A percentile compares a stretch with the other conserved stretches of the same genome.
Conservation (phyloP, 257 asterid species). For the Solanum chilense region DNA sequence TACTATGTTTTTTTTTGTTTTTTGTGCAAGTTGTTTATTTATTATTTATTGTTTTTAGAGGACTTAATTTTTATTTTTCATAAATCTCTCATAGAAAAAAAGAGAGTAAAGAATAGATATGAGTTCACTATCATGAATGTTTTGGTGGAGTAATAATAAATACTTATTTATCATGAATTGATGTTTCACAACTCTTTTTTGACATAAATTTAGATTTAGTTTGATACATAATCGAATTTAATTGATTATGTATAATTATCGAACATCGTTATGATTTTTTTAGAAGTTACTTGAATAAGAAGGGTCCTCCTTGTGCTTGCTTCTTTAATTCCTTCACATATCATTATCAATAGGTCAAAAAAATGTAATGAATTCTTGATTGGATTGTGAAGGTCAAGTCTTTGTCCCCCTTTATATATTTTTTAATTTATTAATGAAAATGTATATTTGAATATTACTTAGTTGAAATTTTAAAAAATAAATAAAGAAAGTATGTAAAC, state of each 20-base stretch:
- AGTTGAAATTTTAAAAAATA: neutral
- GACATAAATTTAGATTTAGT: rapidly evolving
- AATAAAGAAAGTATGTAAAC: neutral
- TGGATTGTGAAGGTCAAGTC: neutral
- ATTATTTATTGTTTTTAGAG: neutral
- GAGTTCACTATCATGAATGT: neutral
- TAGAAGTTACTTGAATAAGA: neutral
- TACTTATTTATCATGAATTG: too few relatives aligned
- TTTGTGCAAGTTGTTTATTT: neutral
- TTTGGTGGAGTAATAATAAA: too few relatives aligned
- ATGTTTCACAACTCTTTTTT: neutral
- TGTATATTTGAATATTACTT: neutral
- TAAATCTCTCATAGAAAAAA: neutral
- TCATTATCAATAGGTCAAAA: neutral
- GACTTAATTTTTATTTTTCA: neutral
- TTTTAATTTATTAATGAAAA: neutral
- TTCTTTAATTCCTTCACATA: neutral
- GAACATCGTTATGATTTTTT: neutral
- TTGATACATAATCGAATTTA: neutral
- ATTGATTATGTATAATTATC: neutral
- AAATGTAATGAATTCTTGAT: neutral
- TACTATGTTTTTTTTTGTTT: neutral
- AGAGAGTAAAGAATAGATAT: neutral
- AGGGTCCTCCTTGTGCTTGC: neutral
- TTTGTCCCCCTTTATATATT: neutral